These are phyloP conservation scores for Cynara cardunculus DNA, from an alignment of 129 eudicot genomes.

Conservation along the genomic window DNA sequence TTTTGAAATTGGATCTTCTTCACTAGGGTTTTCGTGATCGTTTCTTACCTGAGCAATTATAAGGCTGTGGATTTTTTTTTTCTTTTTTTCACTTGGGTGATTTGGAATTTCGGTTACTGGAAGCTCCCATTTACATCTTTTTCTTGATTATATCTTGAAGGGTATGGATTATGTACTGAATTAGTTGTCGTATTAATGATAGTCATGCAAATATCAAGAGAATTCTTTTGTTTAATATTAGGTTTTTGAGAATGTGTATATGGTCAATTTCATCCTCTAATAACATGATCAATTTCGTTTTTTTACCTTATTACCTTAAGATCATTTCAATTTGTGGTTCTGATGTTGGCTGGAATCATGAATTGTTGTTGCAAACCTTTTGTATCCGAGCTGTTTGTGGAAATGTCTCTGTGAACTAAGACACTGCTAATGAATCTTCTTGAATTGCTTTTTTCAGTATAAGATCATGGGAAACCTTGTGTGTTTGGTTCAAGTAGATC, in stretches of 20 bases:
- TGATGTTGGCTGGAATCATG: not conserved
- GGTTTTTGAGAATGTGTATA: not conserved
- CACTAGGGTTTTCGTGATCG: not conserved
- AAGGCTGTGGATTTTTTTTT: not conserved
- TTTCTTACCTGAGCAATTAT: not conserved
- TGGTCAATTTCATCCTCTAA: not conserved
- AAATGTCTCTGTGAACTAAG: conserved; percentile 10
- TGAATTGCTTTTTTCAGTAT: not conserved
- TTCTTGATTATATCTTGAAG: not conserved
- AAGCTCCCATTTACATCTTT: not conserved
- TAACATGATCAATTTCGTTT: not conserved
- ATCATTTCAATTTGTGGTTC: not conserved
- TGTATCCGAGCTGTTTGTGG: conserved; percentile 7
- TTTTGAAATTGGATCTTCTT: not conserved
- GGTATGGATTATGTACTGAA: not conserved
- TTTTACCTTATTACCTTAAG: too few species aligned
- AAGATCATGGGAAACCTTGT: conserved; percentile 64
- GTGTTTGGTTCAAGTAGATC: conserved; percentile 84
- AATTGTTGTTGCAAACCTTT: not conserved
- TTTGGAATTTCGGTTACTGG: not conserved
- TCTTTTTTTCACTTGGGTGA: not conserved
- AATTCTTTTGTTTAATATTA: not conserved
- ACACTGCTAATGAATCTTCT: not conserved
- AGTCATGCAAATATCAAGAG: too few species aligned
- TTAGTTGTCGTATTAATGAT: not conserved